A percentile compares a stretch with the other conserved stretches of the same genome.
phyloP scores from a whole-genome alignment of 2,329 filamentous ascomycete species.

The Ophiostoma himal-ulmi region DNA sequence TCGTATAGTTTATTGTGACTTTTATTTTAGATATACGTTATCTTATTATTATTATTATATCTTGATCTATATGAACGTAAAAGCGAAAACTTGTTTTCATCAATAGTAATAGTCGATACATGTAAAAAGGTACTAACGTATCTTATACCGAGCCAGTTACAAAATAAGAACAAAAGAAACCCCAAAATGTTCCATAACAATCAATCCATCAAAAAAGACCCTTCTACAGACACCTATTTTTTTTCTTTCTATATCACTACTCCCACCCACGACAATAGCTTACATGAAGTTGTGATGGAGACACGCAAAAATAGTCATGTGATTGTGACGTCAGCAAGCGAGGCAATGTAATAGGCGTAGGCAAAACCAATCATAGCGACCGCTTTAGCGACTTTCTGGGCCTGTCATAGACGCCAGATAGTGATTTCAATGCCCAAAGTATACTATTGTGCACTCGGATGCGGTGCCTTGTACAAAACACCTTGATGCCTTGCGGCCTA shows the following conservation, averaged over 20 bases:
- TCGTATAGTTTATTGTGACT: not conserved
- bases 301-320: not conserved
- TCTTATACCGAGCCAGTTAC: too few species aligned
- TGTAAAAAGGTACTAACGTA: too few species aligned
- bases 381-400: not conserved
- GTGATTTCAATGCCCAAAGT: not conserved
- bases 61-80: too few species aligned
- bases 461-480: not conserved
- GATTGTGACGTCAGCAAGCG: not conserved
- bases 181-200: not conserved
- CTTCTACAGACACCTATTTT: too few species aligned
- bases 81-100: too few species aligned
- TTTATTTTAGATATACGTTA: not conserved
- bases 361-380: not conserved
- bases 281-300: not conserved
- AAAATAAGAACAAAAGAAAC: too few species aligned
- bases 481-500: conserved; percentile 23
- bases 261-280: not conserved
- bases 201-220: too few species aligned
- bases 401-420: not conserved
- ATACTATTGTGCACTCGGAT: not conserved
- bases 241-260: too few species aligned
- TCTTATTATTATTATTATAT: too few species aligned
- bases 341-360: not conserved
- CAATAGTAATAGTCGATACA: too few species aligned